Base-by-base conservation (phyloP, 2,329 filamentous ascomycete genomes). In the Aspergillus texensis region DNA sequence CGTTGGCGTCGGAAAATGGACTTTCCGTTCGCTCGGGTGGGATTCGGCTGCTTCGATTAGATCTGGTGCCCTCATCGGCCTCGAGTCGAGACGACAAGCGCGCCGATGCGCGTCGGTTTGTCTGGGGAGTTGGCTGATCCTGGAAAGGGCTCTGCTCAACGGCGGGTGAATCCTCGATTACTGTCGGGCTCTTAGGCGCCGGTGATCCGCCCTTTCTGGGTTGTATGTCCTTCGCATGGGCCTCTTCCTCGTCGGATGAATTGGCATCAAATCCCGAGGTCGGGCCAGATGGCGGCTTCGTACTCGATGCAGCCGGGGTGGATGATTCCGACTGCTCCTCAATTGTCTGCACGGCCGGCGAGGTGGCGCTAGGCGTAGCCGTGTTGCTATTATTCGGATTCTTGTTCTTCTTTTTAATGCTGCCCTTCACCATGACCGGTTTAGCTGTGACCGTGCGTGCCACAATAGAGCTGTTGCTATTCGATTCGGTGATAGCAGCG, bases 1-100 rank as follows among this genome's bases (percentile, higher is more conserved):
- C 80, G 66, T 81, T 79, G 21, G 72, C 74, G 63, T 82, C 80
- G 19, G 78, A 80, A 66, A 82, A 82, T 6, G 80, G 80, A 63
- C 79, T 81, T 64, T 74, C 73, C 50, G 72, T 76, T 62, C 74
- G 75, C 43, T 66, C 66, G 48, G 67, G 72, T 32, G 68, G 72
- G 57, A 62, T 71, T 66, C 67, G 74, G 69, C 62, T 72, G 69
- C 63, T 75, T 55, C 74, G 71, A 58, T 71, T 75, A 21, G 78
- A 76, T 39, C 68, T 69, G n/a, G 64, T 52, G 28, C 69, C 67
- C 21, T 70, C 67, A 58, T 63, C 63, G 54, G 39, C 64, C 54
- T 68, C 60, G 41, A 66, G 62, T 34, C 60, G 55, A 54, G 56
- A 60, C 19, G 63, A 74, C 61, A 64, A 69, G 70, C 61, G 68